A percentile compares a stretch with the other conserved stretches of the same genome.
Conservation (phyloP, 2,329 filamentous ascomycete species). For the Leptographium galeiforme region DNA sequence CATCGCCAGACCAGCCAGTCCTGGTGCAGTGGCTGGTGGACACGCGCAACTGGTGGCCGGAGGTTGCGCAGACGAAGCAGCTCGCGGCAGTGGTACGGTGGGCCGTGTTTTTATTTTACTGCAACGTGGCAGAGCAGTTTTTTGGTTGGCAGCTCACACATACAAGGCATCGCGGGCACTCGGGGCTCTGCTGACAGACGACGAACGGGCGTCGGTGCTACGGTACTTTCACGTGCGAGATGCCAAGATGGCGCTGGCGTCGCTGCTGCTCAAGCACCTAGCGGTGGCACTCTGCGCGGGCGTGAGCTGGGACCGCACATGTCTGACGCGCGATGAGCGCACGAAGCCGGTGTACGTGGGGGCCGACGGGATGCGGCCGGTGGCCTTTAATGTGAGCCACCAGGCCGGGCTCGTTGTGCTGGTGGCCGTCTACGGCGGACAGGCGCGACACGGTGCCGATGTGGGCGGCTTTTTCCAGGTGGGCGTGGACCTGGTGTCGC, state of each 20-base stretch:
- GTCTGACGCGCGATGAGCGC: slow-evolving; percentile 39
- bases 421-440: slow-evolving; percentile 34
- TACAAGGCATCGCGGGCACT: slow-evolving; percentile 29
- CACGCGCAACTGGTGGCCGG: slow-evolving; percentile 44
- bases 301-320: slow-evolving; percentile 47
- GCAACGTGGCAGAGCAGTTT: not conserved
- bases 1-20: slow-evolving; percentile 13
- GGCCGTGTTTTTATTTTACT: not conserved
- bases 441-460: slow-evolving; percentile 31
- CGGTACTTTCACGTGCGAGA: slow-evolving; percentile 55
- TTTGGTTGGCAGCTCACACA: not conserved
- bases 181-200: slow-evolving; percentile 29
- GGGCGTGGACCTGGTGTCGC: slow-evolving; percentile 66
- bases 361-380: slow-evolving; percentile 18
- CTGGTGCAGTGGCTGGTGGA: slow-evolving; percentile 51
- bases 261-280: slow-evolving; percentile 60
- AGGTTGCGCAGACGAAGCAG: slow-evolving; percentile 32
- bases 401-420: slow-evolving; percentile 64
- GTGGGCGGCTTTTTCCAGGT: slow-evolving; percentile 29
- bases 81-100: slow-evolving; percentile 28
- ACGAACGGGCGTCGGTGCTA: slow-evolving; percentile 44
- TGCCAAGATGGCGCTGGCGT: slow-evolving; percentile 61
- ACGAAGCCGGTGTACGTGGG: slow-evolving; percentile 39
- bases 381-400: slow-evolving; percentile 66
- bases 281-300: slow-evolving; percentile 40